Evolutionary conservation across 1,139 yeast genomes (phyloP), one percentile per base, ranked within the genome.

Genomic region (Saccharomyces hybrid): DNA sequence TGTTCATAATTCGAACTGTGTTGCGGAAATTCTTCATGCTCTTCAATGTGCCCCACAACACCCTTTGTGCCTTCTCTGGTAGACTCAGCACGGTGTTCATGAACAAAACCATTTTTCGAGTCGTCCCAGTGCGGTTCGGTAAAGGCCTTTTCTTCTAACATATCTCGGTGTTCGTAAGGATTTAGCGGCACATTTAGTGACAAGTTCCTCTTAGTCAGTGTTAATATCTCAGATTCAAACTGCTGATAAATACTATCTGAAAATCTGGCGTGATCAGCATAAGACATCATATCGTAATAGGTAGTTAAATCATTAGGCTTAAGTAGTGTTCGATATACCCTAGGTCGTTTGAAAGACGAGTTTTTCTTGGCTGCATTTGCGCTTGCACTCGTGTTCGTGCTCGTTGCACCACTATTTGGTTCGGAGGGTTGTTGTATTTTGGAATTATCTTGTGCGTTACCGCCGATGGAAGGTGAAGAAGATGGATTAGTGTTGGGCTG

Each of bases 1-100:
- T 88, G 96, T 71, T 93, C 98, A 71, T 88, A 90, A 60, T 90
- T 95, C 2, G 91, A 83, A 42, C 88, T 85, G 64, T 87, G 87
- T 65, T 88, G 96, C 11, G 82, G 80, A 44, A 76, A 69, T 58
- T 83, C 88, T 63, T 83, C 88, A 62, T 83, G 88, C 50, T 83
- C 68, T 32, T 79, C 80, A 51, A 72, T 68, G 60, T 73, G 78
- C 57, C 76, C 75, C 42, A 71, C 75, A 49, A 72, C 73, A 27
- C 73, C 73, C 58, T 70, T 71, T 8, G 75, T 74, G 1, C 75
- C 71, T 31, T 77, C 74, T 54, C 72, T 77, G 2, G 76, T 69
- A 2, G 78, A 72, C 49, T 76, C 81, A 12, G 71, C 66, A 54
- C 90, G 74, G 67, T 84, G 86, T 28, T 63, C 72, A 61, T 69